Percentiles rank a stretch among this genome's conserved stretches.
Conservation (phyloP, 306 rosid species). For the Lathyrus aphaca region DNA sequence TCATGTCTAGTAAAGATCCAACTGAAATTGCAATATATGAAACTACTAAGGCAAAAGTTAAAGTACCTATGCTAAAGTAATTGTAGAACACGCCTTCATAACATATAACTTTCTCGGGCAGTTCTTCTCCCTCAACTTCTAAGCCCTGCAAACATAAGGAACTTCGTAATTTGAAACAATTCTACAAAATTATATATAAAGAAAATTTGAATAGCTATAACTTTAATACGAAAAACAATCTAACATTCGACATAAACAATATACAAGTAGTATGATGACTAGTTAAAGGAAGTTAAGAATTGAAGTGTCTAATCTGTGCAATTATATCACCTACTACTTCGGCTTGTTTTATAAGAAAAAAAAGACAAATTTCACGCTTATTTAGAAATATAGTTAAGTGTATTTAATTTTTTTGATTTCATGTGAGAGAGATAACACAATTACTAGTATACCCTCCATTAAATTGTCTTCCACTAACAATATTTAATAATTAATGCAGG, state of each 20-base stretch:
- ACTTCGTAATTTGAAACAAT: slow-evolving; percentile 9
- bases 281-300: background rate
- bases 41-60: slow-evolving; percentile 19
- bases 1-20: background rate
- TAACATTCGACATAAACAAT: background rate
- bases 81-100: slow-evolving; percentile 92
- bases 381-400: too few species aligned
- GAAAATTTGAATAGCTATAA: slow-evolving; percentile 1
- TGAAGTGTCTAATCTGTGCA: background rate
- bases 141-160: slow-evolving; percentile 56
- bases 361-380: too few species aligned
- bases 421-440: too few species aligned
- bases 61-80: slow-evolving; percentile 90
- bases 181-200: slow-evolving; percentile 7
- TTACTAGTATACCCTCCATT: too few species aligned
- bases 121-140: slow-evolving; percentile 64
- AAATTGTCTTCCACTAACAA: too few species aligned
- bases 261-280: slow-evolving; percentile 1
- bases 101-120: slow-evolving; percentile 63
- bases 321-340: background rate
- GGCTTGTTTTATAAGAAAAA: too few species aligned
- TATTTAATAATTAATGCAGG: too few species aligned
- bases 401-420: too few species aligned
- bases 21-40: background rate
- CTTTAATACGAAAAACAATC: background rate